phyloP scores from a whole-genome alignment of 192 early-diverging fungal genomes.

The Coemansia javaensis region DNA sequence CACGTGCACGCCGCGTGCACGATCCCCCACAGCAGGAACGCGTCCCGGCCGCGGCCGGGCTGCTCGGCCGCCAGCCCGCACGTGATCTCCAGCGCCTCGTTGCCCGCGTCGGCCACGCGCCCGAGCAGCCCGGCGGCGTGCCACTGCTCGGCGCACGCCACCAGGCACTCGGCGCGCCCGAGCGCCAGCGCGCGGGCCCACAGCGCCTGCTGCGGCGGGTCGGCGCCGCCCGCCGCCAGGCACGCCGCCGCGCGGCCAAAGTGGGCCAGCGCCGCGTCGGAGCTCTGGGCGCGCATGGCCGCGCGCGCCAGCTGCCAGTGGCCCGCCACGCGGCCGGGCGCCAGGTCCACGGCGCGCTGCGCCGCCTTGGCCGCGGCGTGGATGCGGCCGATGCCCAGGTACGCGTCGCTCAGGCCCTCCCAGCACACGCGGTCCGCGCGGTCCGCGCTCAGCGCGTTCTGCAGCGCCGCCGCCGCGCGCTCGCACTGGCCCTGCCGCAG shows the following conservation, averaged over 20 bases:
- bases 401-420: constrained; percentile 78
- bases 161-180: constrained; percentile 24
- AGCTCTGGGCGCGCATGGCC: constrained; percentile 6
- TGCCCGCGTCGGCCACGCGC: constrained; percentile 56
- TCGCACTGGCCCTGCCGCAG: constrained; percentile 52
- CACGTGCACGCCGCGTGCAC: constrained; percentile 55
- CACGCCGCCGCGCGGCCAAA: constrained; percentile 9
- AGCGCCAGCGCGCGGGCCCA: constrained; percentile 20
- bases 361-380: constrained; percentile 56
- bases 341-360: constrained; percentile 62
- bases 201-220: neutral
- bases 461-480: constrained; percentile 67
- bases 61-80: neutral
- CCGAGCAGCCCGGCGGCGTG: constrained; percentile 58
- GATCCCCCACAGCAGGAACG: constrained; percentile 58
- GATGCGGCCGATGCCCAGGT: constrained; percentile 59
- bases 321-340: constrained; percentile 39
- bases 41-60: too few relatives aligned
- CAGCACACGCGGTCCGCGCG: constrained; percentile 61
- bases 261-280: constrained; percentile 12
- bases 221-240: neutral
- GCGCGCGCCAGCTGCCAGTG: constrained; percentile 39
- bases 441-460: constrained; percentile 73
- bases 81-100: constrained; percentile 31
- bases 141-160: constrained; percentile 23